Conservation (phyloP, 495 filamentous ascomycete species). For the Clavariopsis aquatica region DNA sequence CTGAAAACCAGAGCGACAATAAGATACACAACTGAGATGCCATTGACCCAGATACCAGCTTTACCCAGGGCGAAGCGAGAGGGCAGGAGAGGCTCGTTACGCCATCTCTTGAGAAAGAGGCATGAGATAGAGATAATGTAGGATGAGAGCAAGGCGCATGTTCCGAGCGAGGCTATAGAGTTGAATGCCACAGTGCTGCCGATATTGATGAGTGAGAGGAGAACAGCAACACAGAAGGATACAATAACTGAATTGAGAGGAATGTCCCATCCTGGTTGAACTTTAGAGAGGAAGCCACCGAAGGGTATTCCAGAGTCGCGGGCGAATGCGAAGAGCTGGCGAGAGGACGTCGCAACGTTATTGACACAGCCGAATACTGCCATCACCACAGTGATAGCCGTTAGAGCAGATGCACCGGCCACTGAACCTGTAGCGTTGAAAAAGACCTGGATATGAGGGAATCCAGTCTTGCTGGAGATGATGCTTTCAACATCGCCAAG, state of each 20-base stretch:
- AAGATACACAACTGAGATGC: slow-evolving; percentile 33
- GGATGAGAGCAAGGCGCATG: slow-evolving; percentile 31
- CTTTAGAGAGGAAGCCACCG: slow-evolving; percentile 21
- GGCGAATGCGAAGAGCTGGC: slow-evolving; percentile 40
- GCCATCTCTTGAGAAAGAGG: slow-evolving; percentile 31
- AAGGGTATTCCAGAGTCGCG: slow-evolving; percentile 26
- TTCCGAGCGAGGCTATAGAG: slow-evolving; percentile 52
- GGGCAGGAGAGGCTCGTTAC: slow-evolving; percentile 28
- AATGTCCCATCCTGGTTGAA: slow-evolving; percentile 50
- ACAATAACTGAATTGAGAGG: slow-evolving; percentile 56
- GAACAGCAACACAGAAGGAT: slow-evolving; percentile 52
- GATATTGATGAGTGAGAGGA: slow-evolving; percentile 63
- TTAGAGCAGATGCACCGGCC: slow-evolving; percentile 35
- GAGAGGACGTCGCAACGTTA: slow-evolving; percentile 43
- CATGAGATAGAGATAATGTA: slow-evolving; percentile 36
- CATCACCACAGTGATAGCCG: slow-evolving; percentile 43
- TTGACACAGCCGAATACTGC: slow-evolving; percentile 48
- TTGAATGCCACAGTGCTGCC: slow-evolving; percentile 59
- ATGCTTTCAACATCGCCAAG: slow-evolving; percentile 34
- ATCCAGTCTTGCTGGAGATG: slow-evolving; percentile 31
- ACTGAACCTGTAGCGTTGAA: slow-evolving; percentile 32
- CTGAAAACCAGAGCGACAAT: slow-evolving; percentile 32
- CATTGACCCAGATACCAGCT: slow-evolving; percentile 34
- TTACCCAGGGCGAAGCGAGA: slow-evolving; percentile 32
- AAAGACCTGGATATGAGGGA: slow-evolving; percentile 42